phyloP scores from a whole-genome alignment of 23 red algal species.

The Gracilaria gracilis region DNA sequence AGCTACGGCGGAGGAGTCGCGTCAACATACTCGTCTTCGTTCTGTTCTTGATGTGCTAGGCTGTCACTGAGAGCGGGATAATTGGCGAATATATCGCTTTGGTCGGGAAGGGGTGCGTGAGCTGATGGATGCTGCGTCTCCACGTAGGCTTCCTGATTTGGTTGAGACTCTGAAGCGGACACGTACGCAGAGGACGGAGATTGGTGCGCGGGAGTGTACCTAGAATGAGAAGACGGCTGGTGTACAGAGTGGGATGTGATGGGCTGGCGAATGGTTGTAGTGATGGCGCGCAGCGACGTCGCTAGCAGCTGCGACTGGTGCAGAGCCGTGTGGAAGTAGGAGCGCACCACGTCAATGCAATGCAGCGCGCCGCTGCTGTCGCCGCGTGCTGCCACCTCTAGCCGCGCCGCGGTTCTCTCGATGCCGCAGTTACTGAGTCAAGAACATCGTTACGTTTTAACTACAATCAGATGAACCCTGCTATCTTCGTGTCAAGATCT shows the following conservation, averaged over 20 bases:
- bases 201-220: not conserved
- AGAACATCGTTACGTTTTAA: too few relatives aligned
- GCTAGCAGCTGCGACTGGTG: too few relatives aligned
- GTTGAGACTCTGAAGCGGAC: not conserved
- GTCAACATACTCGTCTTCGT: constrained; percentile 41
- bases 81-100: not conserved
- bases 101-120: not conserved
- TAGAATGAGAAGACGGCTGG: not conserved
- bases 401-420: too few relatives aligned
- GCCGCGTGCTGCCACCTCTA: too few relatives aligned
- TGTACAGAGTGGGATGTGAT: not conserved
- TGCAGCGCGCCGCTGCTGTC: too few relatives aligned
- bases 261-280: not conserved
- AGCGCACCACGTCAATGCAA: too few relatives aligned
- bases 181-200: constrained; percentile 5
- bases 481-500: too few relatives aligned
- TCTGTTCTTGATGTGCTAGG: not conserved
- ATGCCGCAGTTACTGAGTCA: too few relatives aligned
- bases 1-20: constrained; percentile 56
- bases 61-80: not conserved
- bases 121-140: not conserved
- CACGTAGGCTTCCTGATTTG: not conserved
- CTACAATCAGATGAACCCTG: too few relatives aligned
- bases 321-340: too few relatives aligned
- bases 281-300: too few relatives aligned